Evolutionary conservation across 768 basidiomycete genomes (phyloP).

Genomic region (Russula olivacea): DNA sequence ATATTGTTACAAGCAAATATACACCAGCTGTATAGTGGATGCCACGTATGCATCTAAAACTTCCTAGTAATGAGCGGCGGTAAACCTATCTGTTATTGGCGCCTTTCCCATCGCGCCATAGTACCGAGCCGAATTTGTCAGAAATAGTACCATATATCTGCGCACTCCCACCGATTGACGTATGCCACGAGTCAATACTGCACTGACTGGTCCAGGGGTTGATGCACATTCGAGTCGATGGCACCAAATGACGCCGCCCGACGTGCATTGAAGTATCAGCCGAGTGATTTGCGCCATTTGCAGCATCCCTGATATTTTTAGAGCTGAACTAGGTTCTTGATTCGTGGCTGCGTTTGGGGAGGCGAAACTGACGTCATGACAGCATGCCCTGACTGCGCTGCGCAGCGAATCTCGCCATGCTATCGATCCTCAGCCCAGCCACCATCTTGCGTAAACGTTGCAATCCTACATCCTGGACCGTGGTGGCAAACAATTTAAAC

Average conservation of each 20-base stretch:
- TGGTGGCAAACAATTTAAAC: neutral
- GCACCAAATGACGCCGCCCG: no score
- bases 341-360: neutral
- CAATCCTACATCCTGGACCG: neutral
- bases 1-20: neutral
- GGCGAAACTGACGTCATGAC: no score
- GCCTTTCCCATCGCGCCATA: neutral
- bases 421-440: no score
- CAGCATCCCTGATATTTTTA: neutral
- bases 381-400: neutral
- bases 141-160: no score
- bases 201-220: neutral
- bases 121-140: neutral
- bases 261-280: no score
- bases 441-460: no score
- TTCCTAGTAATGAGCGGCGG: neutral
- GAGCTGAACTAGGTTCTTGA: neutral
- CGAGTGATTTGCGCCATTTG: neutral
- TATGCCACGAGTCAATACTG: neutral
- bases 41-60: neutral
- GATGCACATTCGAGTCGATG: no score
- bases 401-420: no score
- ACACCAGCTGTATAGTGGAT: neutral
- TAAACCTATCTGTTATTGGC: neutral
- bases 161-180: no score